These are phyloP conservation scores for Fonsecaea monophora DNA, from an alignment of 2,329 filamentous ascomycete species.

Conservation along the genomic window DNA sequence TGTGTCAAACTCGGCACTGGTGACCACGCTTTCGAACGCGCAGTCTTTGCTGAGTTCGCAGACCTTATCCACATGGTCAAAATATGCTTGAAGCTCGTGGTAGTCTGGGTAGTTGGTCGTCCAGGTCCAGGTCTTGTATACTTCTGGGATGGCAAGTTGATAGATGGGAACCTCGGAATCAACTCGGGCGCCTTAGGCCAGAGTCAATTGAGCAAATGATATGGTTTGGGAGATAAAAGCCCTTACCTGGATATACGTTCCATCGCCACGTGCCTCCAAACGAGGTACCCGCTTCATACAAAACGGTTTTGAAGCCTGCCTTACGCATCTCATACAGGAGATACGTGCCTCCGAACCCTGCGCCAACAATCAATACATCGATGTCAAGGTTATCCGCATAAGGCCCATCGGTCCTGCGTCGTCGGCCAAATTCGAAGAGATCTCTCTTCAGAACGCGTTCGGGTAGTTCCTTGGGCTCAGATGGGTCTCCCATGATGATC, in stretches of 20 bases:
- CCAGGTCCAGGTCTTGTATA: conserved; percentile 49
- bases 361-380: conserved; percentile 44
- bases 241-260: conserved; percentile 46
- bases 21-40: conserved; percentile 54
- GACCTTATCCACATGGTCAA: conserved; percentile 55
- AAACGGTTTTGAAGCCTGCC: conserved; percentile 55
- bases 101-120: conserved; percentile 46
- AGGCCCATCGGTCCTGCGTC: conserved; percentile 31
- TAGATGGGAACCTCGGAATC: conserved; percentile 57
- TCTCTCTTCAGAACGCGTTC: conserved; percentile 32
- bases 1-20: conserved; percentile 51
- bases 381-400: conserved; percentile 38
- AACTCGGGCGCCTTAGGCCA: conserved; percentile 52
- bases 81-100: conserved; percentile 55
- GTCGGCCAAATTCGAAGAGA: conserved; percentile 31
- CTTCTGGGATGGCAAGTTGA: conserved; percentile 55
- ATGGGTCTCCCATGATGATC: conserved; percentile 32
- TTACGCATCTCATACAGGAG: conserved; percentile 62
- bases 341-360: conserved; percentile 54
- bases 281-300: conserved; percentile 62
- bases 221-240: background rate
- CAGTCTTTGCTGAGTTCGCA: conserved; percentile 54
- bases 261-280: conserved; percentile 49
- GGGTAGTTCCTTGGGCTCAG: conserved; percentile 28
- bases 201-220: background rate